Evolutionary conservation across 2,329 filamentous ascomycete genomes (phyloP).

Genomic region (Alternaria sp.): DNA sequence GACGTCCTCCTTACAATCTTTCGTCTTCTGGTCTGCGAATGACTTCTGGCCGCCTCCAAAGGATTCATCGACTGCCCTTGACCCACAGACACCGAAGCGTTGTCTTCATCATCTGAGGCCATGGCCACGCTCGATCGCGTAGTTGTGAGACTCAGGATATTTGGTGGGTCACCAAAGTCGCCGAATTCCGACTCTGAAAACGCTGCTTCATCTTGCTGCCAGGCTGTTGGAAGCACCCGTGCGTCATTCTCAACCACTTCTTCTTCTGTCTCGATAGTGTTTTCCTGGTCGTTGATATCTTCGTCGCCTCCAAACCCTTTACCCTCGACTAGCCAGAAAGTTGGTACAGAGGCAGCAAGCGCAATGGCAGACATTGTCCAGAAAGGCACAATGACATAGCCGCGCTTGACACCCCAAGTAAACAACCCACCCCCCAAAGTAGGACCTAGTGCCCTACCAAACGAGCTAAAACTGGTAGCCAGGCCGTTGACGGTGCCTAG

Average conservation of each 20-base stretch:
- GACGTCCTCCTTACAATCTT: conserved; percentile 45
- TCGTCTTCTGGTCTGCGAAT: conserved; percentile 43
- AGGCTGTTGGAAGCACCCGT: not conserved
- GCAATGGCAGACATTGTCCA: conserved; percentile 75
- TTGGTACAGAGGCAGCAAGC: conserved; percentile 70
- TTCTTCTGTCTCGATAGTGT: conserved; percentile 21
- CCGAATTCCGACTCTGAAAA: conserved; percentile 50
- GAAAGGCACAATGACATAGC: conserved; percentile 81
- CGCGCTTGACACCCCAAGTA: conserved; percentile 74
- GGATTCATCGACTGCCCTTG: conserved; percentile 21
- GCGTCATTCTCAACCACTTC: conserved; percentile 10
- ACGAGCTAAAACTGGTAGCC: conserved; percentile 79
- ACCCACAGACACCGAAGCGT: conserved; percentile 11
- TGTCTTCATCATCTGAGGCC: conserved; percentile 31
- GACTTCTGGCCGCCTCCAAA: conserved; percentile 22
- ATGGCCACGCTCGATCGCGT: conserved; percentile 35
- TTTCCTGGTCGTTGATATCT: conserved; percentile 46
- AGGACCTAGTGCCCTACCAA: conserved; percentile 81
- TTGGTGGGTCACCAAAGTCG: conserved; percentile 31
- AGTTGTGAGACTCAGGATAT: conserved; percentile 43
- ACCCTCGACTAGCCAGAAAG: conserved; percentile 76
- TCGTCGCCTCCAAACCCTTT: conserved; percentile 65
- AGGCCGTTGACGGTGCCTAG: conserved; percentile 91
- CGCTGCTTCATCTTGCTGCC: conserved; percentile 19
- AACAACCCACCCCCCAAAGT: conserved; percentile 76